Conservation (phyloP, 2,329 filamentous ascomycete species). For the Clonostachys rosea region DNA sequence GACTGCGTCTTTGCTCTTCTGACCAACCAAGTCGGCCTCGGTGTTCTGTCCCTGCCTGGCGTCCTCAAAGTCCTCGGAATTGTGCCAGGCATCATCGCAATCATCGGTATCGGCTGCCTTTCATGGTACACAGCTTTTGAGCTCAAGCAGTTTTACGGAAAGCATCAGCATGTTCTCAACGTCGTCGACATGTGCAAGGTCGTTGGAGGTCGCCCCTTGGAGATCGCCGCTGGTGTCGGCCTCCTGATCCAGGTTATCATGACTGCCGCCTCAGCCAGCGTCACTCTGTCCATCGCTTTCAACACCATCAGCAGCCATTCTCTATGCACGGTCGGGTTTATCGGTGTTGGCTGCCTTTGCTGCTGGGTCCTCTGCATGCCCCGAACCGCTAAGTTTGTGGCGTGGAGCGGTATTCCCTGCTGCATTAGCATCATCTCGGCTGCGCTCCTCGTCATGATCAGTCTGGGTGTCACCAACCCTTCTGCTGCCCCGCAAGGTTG, state of each 20-base stretch:
- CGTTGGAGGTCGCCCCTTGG: constrained; percentile 27
- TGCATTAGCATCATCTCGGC: constrained; percentile 23
- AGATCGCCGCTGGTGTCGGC: constrained; percentile 41
- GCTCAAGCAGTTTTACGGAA: constrained; percentile 62
- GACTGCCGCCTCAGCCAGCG: constrained; percentile 62
- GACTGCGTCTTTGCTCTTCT: constrained; percentile 22
- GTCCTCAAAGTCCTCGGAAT: constrained; percentile 65
- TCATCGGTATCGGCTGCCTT: constrained; percentile 57
- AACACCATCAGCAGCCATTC: constrained; percentile 61
- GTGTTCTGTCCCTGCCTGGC: constrained; percentile 63
- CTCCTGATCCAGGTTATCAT: constrained; percentile 70
- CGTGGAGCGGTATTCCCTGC: constrained; percentile 18
- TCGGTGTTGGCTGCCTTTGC: constrained; percentile 56
- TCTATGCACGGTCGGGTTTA: constrained; percentile 63
- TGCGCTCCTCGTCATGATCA: constrained; percentile 27
- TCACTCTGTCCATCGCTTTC: constrained; percentile 62
- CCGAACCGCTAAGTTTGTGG: constrained; percentile 51
- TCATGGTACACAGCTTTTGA: constrained; percentile 55
- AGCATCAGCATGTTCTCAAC: constrained; percentile 64
- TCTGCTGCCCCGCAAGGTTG: constrained; percentile 11
- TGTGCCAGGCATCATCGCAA: constrained; percentile 64
- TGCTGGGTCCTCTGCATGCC: constrained; percentile 62
- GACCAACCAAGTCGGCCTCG: constrained; percentile 26
- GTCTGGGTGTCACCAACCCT: constrained; percentile 20
- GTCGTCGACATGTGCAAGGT: constrained; percentile 65